Base-by-base conservation (phyloP, 2,329 filamentous ascomycete genomes). In the Rutstroemia sp. region DNA sequence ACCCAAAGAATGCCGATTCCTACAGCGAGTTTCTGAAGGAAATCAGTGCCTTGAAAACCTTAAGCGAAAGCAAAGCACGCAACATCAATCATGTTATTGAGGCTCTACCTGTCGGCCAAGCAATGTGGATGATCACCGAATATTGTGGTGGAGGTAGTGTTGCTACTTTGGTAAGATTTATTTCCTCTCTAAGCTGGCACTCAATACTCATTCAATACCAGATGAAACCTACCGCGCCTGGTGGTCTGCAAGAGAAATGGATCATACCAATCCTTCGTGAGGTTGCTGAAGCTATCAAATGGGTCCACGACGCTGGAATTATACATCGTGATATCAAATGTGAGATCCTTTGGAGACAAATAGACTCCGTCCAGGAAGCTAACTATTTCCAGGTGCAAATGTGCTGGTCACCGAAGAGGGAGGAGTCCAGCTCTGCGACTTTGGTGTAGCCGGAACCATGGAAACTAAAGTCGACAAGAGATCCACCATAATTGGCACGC, bases 71-170 rank as follows among this genome's bases (percentile, higher is more conserved):
- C 62, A 86, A 84, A 48, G 88, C 88, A 17, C 80, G 81, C 63
- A 92, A 92, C 67, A 84, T 95, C 72, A 94, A 92, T 68, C 80
- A 85, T 64, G 86, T 92, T 51, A 84, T 92, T 64, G 88, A 92
- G 62, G 88, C 88, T 4, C 78, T 92, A 19, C 83, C 87, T 8
- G 83, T 92, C 39, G 87, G 87, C 44, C 84, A 87, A 63, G 82
- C 89, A 58, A 85, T 95, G 74, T 95, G 89, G 89, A 89, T 94
- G 75, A 83, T 94, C 56, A 92, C 87, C 58, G 88, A 94, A 72
- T 91, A 92, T 70, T 92, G 89, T 65, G 88, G 87, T 5, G 89
- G 89, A 60, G 89, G 89, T 49, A 94, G 89, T 69, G 86, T 95
- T 69, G 86, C 81, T 62, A 92, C 79, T 59, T 79, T 81, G 73